These are phyloP conservation scores for Colletotrichum sp. DNA, from an alignment of 2,329 filamentous ascomycete species.

Conservation along the genomic window DNA sequence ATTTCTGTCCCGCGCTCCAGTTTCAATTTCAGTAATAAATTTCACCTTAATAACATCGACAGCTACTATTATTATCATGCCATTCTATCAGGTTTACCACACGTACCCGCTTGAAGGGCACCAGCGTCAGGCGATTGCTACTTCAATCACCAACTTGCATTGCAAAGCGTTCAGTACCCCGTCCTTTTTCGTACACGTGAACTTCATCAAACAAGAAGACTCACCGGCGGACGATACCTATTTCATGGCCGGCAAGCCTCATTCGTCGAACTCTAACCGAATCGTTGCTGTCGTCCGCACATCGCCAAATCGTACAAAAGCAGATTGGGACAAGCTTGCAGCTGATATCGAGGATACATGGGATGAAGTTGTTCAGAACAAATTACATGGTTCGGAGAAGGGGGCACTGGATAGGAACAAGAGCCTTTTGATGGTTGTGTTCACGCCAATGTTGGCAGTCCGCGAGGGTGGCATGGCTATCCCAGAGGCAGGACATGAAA, in stretches of 20 bases:
- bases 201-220: background rate
- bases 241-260: conserved; percentile 1
- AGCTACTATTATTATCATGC: background rate
- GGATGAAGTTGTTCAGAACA: background rate
- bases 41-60: background rate
- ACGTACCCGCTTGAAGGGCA: background rate
- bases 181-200: background rate
- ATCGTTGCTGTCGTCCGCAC: background rate
- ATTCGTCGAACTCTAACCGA: background rate
- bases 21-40: background rate
- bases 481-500: background rate
- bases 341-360: background rate
- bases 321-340: background rate
- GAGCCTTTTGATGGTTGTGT: background rate
- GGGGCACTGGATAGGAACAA: background rate
- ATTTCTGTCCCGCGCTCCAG: background rate
- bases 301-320: background rate
- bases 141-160: background rate
- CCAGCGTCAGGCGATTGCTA: background rate
- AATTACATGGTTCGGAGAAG: background rate
- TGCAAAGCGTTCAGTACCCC: background rate
- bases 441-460: background rate
- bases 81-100: background rate
- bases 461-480: background rate
- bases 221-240: background rate